Evolutionary conservation across 768 basidiomycete genomes (phyloP).

Genomic region (Suillus cothurnatus): DNA sequence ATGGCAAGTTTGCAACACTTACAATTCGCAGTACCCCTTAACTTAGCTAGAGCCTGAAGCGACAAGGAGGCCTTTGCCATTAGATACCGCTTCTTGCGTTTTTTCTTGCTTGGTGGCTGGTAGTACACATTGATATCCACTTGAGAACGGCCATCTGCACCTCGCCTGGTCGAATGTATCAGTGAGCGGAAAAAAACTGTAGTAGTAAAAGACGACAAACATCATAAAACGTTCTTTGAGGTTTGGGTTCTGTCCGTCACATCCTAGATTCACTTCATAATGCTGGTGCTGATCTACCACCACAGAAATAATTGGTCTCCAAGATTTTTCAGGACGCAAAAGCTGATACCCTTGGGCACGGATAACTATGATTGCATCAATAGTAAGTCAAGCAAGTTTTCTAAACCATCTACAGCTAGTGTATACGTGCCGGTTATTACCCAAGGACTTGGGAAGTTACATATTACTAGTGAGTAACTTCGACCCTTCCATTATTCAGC

Average conservation of each 20-base stretch:
- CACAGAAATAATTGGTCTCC: conserved; percentile 67
- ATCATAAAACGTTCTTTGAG: conserved; percentile 52
- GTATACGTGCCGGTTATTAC: conserved; percentile 1
- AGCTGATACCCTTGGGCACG: conserved; percentile 39
- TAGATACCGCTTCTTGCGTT: conserved; percentile 54
- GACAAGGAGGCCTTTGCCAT: conserved; percentile 55
- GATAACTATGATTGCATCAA: conserved; percentile 31
- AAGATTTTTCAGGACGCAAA: conserved; percentile 61
- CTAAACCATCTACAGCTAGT: background rate
- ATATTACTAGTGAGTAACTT: background rate
- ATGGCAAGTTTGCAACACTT: conserved; percentile 20
- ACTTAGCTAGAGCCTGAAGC: conserved; percentile 54
- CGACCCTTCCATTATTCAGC: background rate
- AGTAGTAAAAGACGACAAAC: conserved; percentile 40
- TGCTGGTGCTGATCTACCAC: conserved; percentile 52
- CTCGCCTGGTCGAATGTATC: conserved; percentile 34
- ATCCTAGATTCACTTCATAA: conserved; percentile 61
- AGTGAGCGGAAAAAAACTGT: background rate
- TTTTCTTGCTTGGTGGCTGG: conserved; percentile 63
- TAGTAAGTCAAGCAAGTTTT: background rate
- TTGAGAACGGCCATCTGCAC: conserved; percentile 33
- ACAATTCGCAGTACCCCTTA: conserved; percentile 50
- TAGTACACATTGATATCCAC: conserved; percentile 62
- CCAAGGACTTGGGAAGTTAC: conserved; percentile 1
- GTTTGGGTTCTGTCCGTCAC: conserved; percentile 73